Evolutionary conservation across 2,329 filamentous ascomycete genomes (phyloP).

Genomic region (Ascochyta pisi): DNA sequence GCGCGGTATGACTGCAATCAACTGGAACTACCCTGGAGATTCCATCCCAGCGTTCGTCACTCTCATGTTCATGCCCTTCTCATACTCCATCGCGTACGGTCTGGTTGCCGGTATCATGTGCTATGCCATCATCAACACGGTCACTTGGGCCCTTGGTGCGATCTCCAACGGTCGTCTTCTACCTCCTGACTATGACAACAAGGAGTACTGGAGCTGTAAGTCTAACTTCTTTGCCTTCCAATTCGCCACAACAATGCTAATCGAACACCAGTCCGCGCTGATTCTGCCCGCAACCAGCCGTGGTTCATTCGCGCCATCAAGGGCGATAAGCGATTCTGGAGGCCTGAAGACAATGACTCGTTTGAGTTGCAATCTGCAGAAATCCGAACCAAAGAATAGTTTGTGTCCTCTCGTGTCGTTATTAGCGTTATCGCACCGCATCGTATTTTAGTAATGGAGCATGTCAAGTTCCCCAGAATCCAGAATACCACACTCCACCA

Average conservation of each 20-base stretch:
- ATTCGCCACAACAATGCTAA: slow-evolving; percentile 10
- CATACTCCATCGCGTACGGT: slow-evolving; percentile 86
- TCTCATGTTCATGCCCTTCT: slow-evolving; percentile 86
- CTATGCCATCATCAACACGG: slow-evolving; percentile 76
- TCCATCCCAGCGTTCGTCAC: slow-evolving; percentile 84
- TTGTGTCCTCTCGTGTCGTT: background rate
- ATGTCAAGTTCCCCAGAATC: background rate
- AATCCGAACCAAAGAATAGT: slow-evolving; percentile 17
- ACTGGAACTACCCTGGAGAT: slow-evolving; percentile 83
- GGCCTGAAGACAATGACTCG: slow-evolving; percentile 23
- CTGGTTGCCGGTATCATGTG: slow-evolving; percentile 80
- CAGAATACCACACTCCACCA: background rate
- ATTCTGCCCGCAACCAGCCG: slow-evolving; percentile 32
- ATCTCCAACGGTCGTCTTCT: slow-evolving; percentile 27
- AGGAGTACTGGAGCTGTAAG: slow-evolving; percentile 42
- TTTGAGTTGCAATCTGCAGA: slow-evolving; percentile 33
- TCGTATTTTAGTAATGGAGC: slow-evolving; percentile 1
- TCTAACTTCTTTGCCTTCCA: background rate
- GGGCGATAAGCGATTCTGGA: slow-evolving; percentile 36
- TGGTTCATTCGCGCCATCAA: slow-evolving; percentile 36
- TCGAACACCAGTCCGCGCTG: slow-evolving; percentile 21
- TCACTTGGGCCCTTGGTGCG: slow-evolving; percentile 58
- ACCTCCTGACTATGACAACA: slow-evolving; percentile 37
- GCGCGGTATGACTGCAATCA: slow-evolving; percentile 78
- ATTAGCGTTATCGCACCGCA: background rate